Evolutionary conservation across 352 stramenopile species (phyloP), one percentile per base, ranked within the genome.

Genomic region (Globisporangium viniferum): DNA sequence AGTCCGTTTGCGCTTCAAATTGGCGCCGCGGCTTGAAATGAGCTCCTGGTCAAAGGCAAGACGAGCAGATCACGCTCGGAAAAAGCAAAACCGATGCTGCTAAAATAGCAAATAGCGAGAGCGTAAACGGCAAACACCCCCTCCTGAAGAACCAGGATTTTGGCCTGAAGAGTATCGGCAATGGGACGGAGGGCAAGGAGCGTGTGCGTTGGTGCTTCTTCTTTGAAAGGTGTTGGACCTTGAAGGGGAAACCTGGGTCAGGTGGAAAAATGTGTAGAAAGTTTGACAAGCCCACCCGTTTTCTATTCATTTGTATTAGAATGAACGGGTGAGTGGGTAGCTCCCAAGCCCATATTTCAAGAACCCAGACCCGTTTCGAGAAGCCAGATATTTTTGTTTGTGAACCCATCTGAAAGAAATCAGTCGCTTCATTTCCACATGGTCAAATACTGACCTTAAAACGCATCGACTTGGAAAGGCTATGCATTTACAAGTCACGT

Each of bases 331-430:
- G 35, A 9, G 57, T 62, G 57, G 57, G 35, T 5, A 5, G 22
- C 15, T 5, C 10, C 10, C 0, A 3, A 2, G 33, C 8, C 18
- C n/a, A n/a, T 39, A 58, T 33, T 35, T 18, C 27, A 2, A 10
- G 27, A 51, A 31, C n/a, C 35, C 35, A 22, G 20, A 66, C 59
- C 39, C 18, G 8, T 44, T 31, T 29, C 1, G 3, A 60, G 7
- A 64, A 36, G 46, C n/a, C 31, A 44, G 60, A 49, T 54, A 44
- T 46, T 66, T 15, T 33, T 8, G 59, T 31, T 51, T 46, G 60
- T 66, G 60, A 66, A 66, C 60, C 60, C 60, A 66, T 66, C 31
- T 66, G 60, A 59, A 22, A 66, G 33, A 66, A 66, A 55, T 66
- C 60, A 55, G 44, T 12, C 36, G 22, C 46, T 36, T 10, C 6